These are phyloP conservation scores for Martensiomyces pterosporus DNA, from an alignment of 192 early-diverging fungal genomes.

Conservation along the genomic window DNA sequence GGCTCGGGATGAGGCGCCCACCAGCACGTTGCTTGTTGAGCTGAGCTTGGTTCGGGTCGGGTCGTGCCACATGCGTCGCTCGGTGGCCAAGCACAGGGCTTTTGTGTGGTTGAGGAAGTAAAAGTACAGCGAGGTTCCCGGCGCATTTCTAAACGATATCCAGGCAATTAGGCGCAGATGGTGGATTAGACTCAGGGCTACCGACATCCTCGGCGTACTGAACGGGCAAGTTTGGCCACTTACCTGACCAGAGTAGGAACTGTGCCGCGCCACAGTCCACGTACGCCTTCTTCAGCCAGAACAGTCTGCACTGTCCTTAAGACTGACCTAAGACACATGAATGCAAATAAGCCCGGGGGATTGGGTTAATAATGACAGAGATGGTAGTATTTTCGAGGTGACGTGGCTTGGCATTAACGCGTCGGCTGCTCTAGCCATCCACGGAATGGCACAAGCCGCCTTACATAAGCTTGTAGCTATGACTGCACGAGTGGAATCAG, in stretches of 20 bases:
- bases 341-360: no score
- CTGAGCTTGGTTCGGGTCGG: constrained; percentile 33
- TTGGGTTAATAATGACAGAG: no score
- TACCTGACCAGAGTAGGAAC: constrained; percentile 32
- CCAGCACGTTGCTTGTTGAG: constrained; percentile 62
- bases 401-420: no score
- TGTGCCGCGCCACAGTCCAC: constrained; percentile 51
- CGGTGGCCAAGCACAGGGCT: constrained; percentile 13
- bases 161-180: background rate
- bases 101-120: constrained; percentile 51
- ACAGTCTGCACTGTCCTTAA: constrained; percentile 58
- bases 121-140: constrained; percentile 60
- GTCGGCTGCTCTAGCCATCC: no score
- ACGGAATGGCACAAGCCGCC: no score
- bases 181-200: background rate
- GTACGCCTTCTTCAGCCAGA: constrained; percentile 45
- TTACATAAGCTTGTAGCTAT: no score
- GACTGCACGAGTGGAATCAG: no score
- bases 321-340: constrained; percentile 11
- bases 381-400: no score
- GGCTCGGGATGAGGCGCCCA: constrained; percentile 65
- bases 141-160: constrained; percentile 32
- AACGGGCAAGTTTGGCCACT: no score
- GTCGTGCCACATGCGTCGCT: constrained; percentile 17
- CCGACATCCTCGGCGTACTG: no score